A percentile compares a stretch with the other conserved stretches of the same genome.
Conservation (phyloP, 108 stramenopile genomes). For the Schizochytrium sp. region DNA sequence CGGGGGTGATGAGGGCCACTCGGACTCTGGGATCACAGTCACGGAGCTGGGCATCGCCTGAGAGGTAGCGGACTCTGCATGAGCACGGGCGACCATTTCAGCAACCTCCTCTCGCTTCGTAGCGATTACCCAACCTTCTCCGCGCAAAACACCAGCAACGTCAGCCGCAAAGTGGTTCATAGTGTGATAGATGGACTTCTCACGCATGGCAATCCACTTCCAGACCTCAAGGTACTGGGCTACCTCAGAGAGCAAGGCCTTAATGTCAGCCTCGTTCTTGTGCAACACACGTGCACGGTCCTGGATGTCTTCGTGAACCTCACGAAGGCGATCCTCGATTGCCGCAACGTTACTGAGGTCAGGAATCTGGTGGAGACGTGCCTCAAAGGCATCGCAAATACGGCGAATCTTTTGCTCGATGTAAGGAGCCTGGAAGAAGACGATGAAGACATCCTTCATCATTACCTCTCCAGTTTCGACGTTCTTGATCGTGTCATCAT, state of each 20-base stretch:
- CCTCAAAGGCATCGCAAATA: conserved; percentile 95
- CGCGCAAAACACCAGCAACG: conserved; percentile 93
- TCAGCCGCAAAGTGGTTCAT: conserved; percentile 98
- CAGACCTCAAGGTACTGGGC: conserved; percentile 86
- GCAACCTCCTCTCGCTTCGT: conserved; percentile 82
- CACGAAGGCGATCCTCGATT: conserved; percentile 85
- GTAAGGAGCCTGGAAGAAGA: conserved; percentile 92
- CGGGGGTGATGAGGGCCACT: conserved; percentile 83
- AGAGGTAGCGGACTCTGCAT: conserved; percentile 74
- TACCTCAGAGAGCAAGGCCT: conserved; percentile 89
- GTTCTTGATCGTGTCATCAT: conserved; percentile 83
- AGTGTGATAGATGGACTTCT: conserved; percentile 95
- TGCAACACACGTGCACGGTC: conserved; percentile 89
- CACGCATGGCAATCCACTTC: conserved; percentile 89
- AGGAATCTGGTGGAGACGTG: conserved; percentile 92
- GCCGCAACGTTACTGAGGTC: conserved; percentile 85
- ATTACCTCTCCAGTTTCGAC: conserved; percentile 82
- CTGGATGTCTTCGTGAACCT: conserved; percentile 87
- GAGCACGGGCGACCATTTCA: conserved; percentile 83
- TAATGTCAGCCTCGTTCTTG: conserved; percentile 91
- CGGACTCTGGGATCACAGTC: neutral
- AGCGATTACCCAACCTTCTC: conserved; percentile 94
- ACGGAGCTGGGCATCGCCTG: conserved; percentile 44
- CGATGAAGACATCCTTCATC: conserved; percentile 94
- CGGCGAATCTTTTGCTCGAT: conserved; percentile 95